Percentiles rank a stretch among this genome's conserved stretches.
Conservation (phyloP, 2,329 filamentous ascomycete genomes). For the Coniochaeta sp. region DNA sequence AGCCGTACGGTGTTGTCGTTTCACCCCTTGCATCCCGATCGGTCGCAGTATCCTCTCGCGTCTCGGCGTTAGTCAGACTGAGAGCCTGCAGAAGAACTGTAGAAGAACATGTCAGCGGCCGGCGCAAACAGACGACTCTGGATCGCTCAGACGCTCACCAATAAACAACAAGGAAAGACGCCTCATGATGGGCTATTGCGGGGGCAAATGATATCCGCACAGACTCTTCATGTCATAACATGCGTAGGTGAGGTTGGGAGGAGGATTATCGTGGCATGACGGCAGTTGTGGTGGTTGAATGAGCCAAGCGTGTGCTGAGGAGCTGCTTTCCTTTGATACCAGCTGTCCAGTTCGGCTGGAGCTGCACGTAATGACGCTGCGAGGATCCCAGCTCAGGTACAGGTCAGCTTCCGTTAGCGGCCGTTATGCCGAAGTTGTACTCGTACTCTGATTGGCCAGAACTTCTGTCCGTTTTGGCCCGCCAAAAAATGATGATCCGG, state of each 20-base stretch:
- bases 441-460: background rate
- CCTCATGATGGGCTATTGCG: constrained; percentile 29
- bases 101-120: constrained; percentile 12
- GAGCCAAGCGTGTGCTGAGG: background rate
- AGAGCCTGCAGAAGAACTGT: constrained; percentile 40
- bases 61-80: constrained; percentile 27
- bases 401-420: constrained; percentile 2
- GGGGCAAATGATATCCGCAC: constrained; percentile 7
- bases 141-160: constrained; percentile 24
- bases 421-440: background rate
- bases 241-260: background rate
- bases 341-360: constrained; percentile 12
- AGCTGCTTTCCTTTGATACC: constrained; percentile 7
- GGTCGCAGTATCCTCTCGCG: constrained; percentile 24
- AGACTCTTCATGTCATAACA: constrained; percentile 14
- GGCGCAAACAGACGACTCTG: constrained; percentile 7
- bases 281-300: background rate
- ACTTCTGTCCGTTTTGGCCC: background rate
- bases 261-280: constrained; percentile 3
- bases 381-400: background rate
- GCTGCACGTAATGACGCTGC: background rate
- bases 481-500: background rate
- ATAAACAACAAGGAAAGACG: constrained; percentile 30
- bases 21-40: constrained; percentile 10
- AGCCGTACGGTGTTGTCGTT: no score